Conservation (phyloP, 257 asterid genomes). For the Solanum virginianum region DNA sequence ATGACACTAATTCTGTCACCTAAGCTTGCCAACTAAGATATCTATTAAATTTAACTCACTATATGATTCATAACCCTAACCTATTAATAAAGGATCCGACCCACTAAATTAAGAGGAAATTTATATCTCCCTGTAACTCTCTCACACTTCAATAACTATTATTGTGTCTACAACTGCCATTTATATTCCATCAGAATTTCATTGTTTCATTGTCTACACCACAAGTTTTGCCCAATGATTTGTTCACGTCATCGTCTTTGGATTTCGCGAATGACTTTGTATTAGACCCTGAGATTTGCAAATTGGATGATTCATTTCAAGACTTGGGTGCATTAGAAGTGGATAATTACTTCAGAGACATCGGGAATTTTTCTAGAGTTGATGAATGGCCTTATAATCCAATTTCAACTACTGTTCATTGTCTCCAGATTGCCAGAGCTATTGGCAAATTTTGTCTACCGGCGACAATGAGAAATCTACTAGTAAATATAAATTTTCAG, state of each 20-base stretch:
- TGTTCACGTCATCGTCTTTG: background rate
- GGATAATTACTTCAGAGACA: conserved; percentile 42
- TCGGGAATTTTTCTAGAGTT: conserved; percentile 15
- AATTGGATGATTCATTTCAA: conserved; percentile 23
- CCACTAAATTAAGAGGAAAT: too few relatives aligned
- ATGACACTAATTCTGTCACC: too few relatives aligned
- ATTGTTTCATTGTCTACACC: too few relatives aligned
- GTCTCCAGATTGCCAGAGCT: conserved; percentile 31
- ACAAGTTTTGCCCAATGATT: too few relatives aligned
- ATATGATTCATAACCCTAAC: too few relatives aligned
- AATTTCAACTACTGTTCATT: background rate
- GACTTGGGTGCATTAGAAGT: conserved; percentile 36
- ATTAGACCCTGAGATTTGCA: conserved; percentile 5
- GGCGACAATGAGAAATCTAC: conserved; percentile 11
- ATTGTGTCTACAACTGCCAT: too few relatives aligned
- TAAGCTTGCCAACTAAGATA: too few relatives aligned
- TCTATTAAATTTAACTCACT: too few relatives aligned
- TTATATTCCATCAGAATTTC: too few relatives aligned
- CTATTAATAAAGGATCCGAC: too few relatives aligned
- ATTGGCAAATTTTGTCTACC: conserved; percentile 59
- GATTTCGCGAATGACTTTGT: background rate
- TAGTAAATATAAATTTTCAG: background rate
- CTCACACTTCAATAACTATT: too few relatives aligned
- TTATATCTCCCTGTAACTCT: too few relatives aligned
- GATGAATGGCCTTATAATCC: conserved; percentile 27